These are phyloP conservation scores for Debaryomycetaceae sp. DNA, from an alignment of 1,139 yeast species.

Conservation along the genomic window DNA sequence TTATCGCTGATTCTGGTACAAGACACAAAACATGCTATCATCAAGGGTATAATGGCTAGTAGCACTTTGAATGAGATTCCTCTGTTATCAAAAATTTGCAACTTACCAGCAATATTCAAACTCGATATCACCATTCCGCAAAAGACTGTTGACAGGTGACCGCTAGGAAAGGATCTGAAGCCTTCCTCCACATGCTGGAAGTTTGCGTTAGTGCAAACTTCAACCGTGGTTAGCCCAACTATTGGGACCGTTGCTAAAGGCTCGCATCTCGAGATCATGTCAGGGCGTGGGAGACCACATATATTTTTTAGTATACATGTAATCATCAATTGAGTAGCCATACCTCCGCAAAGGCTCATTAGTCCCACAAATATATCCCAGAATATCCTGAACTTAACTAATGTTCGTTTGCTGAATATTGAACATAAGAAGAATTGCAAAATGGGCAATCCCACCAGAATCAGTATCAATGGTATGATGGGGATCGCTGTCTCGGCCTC, in stretches of 20 bases:
- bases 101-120: conserved; percentile 34
- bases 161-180: conserved; percentile 50
- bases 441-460: conserved; percentile 32
- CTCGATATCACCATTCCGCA: conserved; percentile 38
- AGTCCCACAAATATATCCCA: conserved; percentile 44
- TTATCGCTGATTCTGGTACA: conserved; percentile 48
- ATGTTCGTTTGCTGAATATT: conserved; percentile 11
- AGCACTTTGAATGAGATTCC: conserved; percentile 35
- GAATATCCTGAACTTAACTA: conserved; percentile 20
- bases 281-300: conserved; percentile 48
- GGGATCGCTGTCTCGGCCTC: conserved; percentile 34
- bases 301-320: conserved; percentile 44
- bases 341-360: conserved; percentile 36
- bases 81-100: conserved; percentile 35
- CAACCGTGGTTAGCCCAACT: conserved; percentile 27
- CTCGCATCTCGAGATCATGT: conserved; percentile 39
- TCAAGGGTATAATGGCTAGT: conserved; percentile 31
- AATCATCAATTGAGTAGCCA: conserved; percentile 35
- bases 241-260: conserved; percentile 17
- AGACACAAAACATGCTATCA: conserved; percentile 35
- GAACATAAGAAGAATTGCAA: conserved; percentile 23
- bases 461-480: conserved; percentile 21
- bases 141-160: conserved; percentile 48
- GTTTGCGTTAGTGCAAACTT: conserved; percentile 29
- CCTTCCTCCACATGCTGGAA: conserved; percentile 38